A percentile compares a stretch with the other conserved stretches of the same genome.
Evolutionary conservation across 148 eudicot genomes (phyloP).

Genomic region (Rheum nobile): DNA sequence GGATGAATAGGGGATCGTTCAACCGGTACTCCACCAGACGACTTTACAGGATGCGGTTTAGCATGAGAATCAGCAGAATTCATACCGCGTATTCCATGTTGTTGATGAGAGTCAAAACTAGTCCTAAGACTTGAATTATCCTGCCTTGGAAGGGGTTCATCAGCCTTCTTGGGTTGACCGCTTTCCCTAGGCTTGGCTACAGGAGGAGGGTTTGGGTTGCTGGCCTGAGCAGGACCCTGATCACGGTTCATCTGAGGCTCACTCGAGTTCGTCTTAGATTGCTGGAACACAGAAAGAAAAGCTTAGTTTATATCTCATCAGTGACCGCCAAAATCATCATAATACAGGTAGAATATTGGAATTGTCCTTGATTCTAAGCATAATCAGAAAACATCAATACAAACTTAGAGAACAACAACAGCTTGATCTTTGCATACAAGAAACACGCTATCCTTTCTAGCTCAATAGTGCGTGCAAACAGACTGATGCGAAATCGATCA

Average conservation of each 20-base stretch:
- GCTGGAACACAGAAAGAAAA: neutral
- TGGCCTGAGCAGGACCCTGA: neutral
- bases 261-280: neutral
- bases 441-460: neutral
- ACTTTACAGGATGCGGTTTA: neutral
- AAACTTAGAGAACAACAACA: neutral
- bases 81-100: neutral
- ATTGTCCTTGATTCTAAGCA: neutral
- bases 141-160: neutral
- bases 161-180: neutral
- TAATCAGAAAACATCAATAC: neutral
- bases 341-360: neutral
- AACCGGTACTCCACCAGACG: neutral
- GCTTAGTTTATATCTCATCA: neutral
- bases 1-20: neutral
- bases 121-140: neutral
- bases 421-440: neutral
- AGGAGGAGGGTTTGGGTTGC: neutral
- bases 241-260: neutral
- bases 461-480: neutral
- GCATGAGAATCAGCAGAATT: neutral
- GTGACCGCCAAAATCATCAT: neutral
- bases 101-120: constrained; percentile 2
- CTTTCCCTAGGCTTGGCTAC: neutral
- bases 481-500: neutral